A percentile compares a stretch with the other conserved stretches of the same genome.
Evolutionary conservation across 2,329 filamentous ascomycete species (phyloP).

Genomic region (Ophiostoma sp.): DNA sequence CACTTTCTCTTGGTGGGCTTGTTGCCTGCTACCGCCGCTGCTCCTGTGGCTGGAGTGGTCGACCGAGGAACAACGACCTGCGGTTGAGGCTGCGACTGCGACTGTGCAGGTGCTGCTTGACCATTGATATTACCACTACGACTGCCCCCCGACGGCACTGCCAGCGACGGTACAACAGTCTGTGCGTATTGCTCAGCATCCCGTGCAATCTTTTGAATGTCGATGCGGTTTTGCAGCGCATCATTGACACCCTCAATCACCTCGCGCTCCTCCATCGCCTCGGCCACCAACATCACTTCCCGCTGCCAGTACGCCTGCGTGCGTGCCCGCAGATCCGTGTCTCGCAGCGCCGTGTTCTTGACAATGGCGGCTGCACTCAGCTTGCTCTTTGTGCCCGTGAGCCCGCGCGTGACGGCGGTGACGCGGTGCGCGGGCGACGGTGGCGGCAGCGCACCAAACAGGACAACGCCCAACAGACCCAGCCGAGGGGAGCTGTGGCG

Average conservation of each 20-base stretch:
- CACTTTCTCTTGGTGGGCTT: conserved; percentile 13
- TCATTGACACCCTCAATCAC: conserved; percentile 71
- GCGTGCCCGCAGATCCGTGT: conserved; percentile 66
- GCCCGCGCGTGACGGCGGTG: conserved; percentile 55
- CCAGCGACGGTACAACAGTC: conserved; percentile 41
- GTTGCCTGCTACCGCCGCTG: neutral
- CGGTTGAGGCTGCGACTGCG: neutral
- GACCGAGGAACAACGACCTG: conserved; percentile 11
- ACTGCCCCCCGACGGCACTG: neutral
- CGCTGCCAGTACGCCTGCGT: conserved; percentile 76
- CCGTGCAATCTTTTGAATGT: conserved; percentile 59
- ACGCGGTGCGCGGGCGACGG: conserved; percentile 65
- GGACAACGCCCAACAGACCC: conserved; percentile 21
- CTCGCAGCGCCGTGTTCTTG: conserved; percentile 75
- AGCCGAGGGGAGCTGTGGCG: conserved; percentile 42
- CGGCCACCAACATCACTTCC: conserved; percentile 70
- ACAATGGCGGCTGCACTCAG: conserved; percentile 72
- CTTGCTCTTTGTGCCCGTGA: conserved; percentile 64
- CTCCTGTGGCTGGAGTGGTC: conserved; percentile 4
- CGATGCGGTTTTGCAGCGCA: conserved; percentile 63
- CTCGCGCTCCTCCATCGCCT: conserved; percentile 76
- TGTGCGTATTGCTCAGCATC: conserved; percentile 65
- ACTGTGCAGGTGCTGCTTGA: neutral
- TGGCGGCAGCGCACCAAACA: conserved; percentile 57
- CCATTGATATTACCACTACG: neutral